phyloP scores from a whole-genome alignment of 257 asterid species.

The Solanum etuberosum region DNA sequence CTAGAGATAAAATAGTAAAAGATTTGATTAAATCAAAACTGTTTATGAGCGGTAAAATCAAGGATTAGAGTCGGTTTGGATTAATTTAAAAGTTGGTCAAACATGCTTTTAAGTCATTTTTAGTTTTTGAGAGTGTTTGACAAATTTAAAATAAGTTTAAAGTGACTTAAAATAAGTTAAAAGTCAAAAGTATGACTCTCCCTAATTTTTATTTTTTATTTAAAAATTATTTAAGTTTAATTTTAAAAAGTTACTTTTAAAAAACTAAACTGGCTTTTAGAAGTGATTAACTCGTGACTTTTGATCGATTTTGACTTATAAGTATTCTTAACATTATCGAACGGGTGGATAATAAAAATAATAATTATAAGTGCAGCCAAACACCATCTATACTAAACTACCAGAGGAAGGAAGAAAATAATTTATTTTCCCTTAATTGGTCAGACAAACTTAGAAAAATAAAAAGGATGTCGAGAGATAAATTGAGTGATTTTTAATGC shows the following conservation, averaged over 20 bases:
- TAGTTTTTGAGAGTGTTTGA: no score
- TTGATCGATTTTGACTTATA: no score
- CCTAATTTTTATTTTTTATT: no score
- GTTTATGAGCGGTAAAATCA: neutral
- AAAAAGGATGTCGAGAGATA: neutral
- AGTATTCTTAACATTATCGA: neutral
- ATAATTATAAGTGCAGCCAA: neutral
- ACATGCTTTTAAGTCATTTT: neutral
- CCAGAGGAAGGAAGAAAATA: neutral
- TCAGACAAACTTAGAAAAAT: neutral
- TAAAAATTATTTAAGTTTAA: no score
- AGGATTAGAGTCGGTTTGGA: no score
- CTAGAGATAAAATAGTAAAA: neutral
- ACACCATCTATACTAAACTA: neutral
- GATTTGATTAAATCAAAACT: no score
- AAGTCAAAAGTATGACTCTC: neutral
- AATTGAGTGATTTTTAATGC: neutral
- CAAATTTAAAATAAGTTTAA: no score
- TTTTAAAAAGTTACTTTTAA: no score
- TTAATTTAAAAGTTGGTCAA: neutral
- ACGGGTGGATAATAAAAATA: neutral
- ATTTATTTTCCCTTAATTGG: neutral
- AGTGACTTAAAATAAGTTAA: no score
- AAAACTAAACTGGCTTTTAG: no score
- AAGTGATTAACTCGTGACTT: neutral